Percentiles rank a stretch among this genome's conserved stretches.
These are phyloP conservation scores for Oryza brachyantha DNA, from an alignment of 176 grass and related monocot genomes.

Conservation along the genomic window DNA sequence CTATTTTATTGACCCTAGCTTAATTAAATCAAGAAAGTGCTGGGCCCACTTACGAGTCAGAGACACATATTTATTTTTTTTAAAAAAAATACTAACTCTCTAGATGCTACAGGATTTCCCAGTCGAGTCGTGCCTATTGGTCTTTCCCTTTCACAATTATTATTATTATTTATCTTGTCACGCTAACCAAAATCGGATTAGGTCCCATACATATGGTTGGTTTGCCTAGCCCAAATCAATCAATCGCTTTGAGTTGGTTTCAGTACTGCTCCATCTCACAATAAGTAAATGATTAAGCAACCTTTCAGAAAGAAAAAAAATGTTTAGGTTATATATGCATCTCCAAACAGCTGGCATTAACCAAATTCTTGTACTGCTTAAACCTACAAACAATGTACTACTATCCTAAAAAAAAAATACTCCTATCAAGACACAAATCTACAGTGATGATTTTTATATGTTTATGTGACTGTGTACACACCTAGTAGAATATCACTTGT, in stretches of 20 bases:
- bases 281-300: background rate
- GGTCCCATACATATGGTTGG: slow-evolving; percentile 7
- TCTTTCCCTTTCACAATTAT: background rate
- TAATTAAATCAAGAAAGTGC: background rate
- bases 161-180: background rate
- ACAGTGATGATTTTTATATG: background rate
- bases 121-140: background rate
- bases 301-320: background rate
- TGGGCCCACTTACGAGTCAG: too few species aligned
- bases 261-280: background rate
- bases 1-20: too few species aligned
- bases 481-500: background rate
- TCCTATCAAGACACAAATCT: background rate
- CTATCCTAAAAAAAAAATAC: background rate
- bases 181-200: background rate
- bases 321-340: background rate
- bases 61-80: background rate
- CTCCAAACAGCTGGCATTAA: background rate
- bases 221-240: slow-evolving; percentile 4
- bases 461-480: background rate
- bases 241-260: background rate
- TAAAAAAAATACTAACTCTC: background rate
- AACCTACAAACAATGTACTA: background rate
- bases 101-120: background rate
- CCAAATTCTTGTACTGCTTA: background rate